These are phyloP conservation scores for Kluyveromyces siamensis DNA, from an alignment of 805 yeast genomes.

Conservation along the genomic window DNA sequence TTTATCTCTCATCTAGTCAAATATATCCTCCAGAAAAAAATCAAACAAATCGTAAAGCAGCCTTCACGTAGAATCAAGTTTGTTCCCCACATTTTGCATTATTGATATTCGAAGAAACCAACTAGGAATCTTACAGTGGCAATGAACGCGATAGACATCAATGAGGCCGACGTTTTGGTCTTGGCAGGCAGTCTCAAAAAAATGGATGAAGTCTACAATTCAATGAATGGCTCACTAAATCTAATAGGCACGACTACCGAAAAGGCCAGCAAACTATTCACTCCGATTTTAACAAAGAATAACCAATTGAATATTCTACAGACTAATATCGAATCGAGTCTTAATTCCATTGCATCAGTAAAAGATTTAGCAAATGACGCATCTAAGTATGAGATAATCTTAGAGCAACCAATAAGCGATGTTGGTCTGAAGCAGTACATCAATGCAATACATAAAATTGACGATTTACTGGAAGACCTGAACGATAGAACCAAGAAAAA, in stretches of 20 bases:
- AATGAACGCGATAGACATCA: conserved; percentile 40
- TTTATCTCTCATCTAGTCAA: too few relatives aligned
- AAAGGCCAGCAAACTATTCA: conserved; percentile 38
- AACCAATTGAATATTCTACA: conserved; percentile 46
- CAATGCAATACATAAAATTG: conserved; percentile 36
- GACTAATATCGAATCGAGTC: conserved; percentile 46
- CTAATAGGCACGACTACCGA: conserved; percentile 32
- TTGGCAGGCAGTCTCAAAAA: conserved; percentile 62
- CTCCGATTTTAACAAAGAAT: conserved; percentile 62
- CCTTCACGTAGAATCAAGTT: too few relatives aligned
- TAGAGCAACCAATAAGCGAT: conserved; percentile 27
- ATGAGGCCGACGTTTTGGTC: conserved; percentile 78
- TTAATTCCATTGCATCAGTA: conserved; percentile 37
- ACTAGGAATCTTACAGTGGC: neutral
- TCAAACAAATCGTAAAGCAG: too few relatives aligned
- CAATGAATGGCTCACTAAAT: conserved; percentile 47
- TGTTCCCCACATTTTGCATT: too few relatives aligned
- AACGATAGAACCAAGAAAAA: conserved; percentile 19
- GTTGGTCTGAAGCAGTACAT: conserved; percentile 30
- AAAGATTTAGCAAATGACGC: conserved; percentile 43
- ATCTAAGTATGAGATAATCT: conserved; percentile 31
- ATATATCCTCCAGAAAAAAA: too few relatives aligned
- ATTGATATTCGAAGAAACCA: neutral
- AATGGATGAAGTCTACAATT: conserved; percentile 45
- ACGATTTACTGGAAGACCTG: conserved; percentile 38